Conservation (phyloP, 176 grass and related monocot genomes). For the Chrysopogon serrulatus region DNA sequence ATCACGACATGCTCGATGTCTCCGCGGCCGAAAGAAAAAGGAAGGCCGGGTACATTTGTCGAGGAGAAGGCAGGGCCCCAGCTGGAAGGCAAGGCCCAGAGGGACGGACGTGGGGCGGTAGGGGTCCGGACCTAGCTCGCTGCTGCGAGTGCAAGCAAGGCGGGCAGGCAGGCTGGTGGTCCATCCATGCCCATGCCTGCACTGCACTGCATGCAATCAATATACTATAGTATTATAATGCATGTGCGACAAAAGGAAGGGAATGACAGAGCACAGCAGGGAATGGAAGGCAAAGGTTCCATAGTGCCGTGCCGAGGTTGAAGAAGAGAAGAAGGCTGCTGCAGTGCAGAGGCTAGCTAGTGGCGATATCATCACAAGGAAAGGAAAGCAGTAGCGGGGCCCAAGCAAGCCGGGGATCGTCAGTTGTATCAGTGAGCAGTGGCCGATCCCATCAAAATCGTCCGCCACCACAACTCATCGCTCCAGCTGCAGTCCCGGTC, state of each 20-base stretch:
- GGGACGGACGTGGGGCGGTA: accelerated
- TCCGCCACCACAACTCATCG: no score
- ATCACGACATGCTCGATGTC: constrained; percentile 25
- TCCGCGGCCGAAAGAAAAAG: constrained; percentile 1
- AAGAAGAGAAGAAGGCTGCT: neutral
- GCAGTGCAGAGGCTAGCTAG: neutral
- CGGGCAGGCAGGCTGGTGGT: no score
- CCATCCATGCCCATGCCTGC: no score
- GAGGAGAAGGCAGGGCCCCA: neutral
- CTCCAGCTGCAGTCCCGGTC: no score
- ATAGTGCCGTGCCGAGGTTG: no score
- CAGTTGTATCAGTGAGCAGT: neutral
- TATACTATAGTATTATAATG: neutral
- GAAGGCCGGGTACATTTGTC: no score
- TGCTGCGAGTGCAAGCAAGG: neutral
- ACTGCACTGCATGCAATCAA: neutral
- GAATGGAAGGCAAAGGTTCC: neutral
- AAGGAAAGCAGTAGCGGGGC: neutral
- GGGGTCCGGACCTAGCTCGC: no score
- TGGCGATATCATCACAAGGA: neutral
- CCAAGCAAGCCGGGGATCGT: neutral
- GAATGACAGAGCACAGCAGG: neutral
- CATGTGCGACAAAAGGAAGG: constrained; percentile 30
- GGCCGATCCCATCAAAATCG: no score
- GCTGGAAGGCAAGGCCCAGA: neutral